These are phyloP conservation scores for Trichoderma cornu-damae DNA, from an alignment of 2,329 filamentous ascomycete species.

Conservation along the genomic window DNA sequence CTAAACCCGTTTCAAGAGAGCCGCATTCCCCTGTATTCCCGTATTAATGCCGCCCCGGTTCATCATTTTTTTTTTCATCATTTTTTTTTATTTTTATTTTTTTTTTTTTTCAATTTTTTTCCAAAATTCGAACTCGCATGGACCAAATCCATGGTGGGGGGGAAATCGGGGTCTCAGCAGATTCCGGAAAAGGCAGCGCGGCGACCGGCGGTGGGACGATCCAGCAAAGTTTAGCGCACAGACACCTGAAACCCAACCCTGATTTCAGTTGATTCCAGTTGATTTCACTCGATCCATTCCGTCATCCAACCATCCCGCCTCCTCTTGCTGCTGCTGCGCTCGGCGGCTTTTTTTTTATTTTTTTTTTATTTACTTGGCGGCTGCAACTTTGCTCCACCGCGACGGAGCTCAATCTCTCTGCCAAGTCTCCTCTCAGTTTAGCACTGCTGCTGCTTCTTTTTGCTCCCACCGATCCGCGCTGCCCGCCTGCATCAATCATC, in stretches of 20 bases:
- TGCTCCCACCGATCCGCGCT: too few species aligned
- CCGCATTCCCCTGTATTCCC: too few species aligned
- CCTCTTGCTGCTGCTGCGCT: neutral
- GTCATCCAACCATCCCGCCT: neutral
- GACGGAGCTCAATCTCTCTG: neutral
- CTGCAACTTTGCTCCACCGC: neutral
- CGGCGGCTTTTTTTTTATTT: neutral
- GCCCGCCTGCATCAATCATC: too few species aligned
- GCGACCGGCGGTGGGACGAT: slow-evolving; percentile 9
- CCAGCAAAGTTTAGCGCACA: neutral
- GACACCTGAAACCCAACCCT: neutral
- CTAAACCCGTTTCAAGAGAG: too few species aligned
- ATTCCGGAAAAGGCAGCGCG: neutral
- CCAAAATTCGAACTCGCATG: too few species aligned
- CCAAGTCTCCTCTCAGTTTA: neutral
- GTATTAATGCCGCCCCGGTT: too few species aligned
- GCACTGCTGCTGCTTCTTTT: too few species aligned
- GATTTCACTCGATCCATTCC: neutral
- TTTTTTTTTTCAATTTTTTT: too few species aligned
- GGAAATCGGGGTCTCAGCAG: neutral
- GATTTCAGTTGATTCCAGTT: neutral
- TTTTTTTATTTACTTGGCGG: neutral
- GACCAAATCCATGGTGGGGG: too few species aligned
- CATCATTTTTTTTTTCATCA: too few species aligned
- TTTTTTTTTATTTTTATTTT: too few species aligned